Evolutionary conservation across 352 stramenopile genomes (phyloP), one percentile per base, ranked within the genome.

Genomic region (Globisporangium iwayamae): DNA sequence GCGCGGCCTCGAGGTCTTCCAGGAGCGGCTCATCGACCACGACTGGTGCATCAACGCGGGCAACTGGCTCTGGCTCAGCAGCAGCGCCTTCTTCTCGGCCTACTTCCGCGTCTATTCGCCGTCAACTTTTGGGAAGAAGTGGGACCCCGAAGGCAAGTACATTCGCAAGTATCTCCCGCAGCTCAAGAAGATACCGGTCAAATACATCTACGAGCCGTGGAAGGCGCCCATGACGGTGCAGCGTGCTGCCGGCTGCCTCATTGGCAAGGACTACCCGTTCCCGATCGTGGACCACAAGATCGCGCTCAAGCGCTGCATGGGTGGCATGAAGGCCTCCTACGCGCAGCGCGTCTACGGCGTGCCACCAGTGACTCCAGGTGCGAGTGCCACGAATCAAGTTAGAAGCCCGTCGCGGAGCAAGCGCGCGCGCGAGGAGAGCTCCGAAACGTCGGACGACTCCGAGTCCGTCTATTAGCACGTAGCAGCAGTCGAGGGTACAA

Each of bases 71-170:
- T 98, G 97, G 96, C 87, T 99, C 43, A 97, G 83, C 43, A 95
- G 83, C 60, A 96, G 85, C 46, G 91, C 89, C 16, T 98, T 98
- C 79, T 99, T 99, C 69, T 96, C 97, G 54, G 96, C 98, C 56
- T 99, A 99, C 76, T 99, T 98, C 70, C 89, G 96, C 56, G 97
- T 98, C 64, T 99, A 99, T 60, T 97, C 82, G 6, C 96, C 96
- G 2, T 88, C 93, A 54, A 87, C 90, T 2, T 98, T 98, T 65
- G 90, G 88, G 28, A 98, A 99, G 73, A 99, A 99, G 74, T 99
- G 91, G 70, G 97, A 99, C 67, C 82, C 90, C 0, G 76, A 96
- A 62, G 93, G 93, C 18, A 72, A 89, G 38, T 98, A 94, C 66
- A 97, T 98, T 68, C 81, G 84, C 48, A 97, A 98, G 70, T 98